Base-by-base conservation (phyloP, 2,329 filamentous ascomycete species). In the Aspergillus sp. region DNA sequence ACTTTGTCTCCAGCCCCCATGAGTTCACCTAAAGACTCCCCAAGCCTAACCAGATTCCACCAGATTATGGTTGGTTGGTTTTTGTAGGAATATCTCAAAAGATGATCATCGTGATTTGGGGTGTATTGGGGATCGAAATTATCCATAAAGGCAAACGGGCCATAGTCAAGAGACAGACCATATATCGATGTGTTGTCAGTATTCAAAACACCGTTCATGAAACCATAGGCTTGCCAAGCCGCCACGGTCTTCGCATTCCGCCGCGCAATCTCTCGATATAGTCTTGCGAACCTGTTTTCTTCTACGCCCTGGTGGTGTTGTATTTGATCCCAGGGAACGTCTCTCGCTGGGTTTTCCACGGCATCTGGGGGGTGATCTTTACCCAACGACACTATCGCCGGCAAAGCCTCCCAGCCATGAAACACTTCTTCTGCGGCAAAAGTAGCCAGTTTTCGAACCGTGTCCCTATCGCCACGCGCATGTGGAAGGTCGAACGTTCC, bases 151-250 rank as follows among this genome's bases (percentile, higher is more conserved):
- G 95, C 95, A 69, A 99, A 99, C 0, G 95, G 95, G 0, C 95
- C 95, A 72, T 93, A 99, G 76, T 99, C 95, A 63, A 99, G 89
- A 6, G 90, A 94, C 0, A 99, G 79, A 0, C 95, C 95, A 57
- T 88, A 88, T 54, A 99, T 84, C 0, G 92, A 96, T 0, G 95
- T 99, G 74, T 99, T 99, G 73, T 99, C 95, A 0, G 95, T 98
- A 77, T 99, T 99, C 59, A 99, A 81, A 4, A 99, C 95, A 50
- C 95, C 95, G 70, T 99, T 99, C 84, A 96, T 98, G 79, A 99
- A 99, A n/a, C 92, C 95, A 71, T 98, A 98, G 0, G 92, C 92
- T 79, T 99, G 96, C 94, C 95, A 98, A 66, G 89, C 85, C 11
- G 95, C 95, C 2, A 98, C 93, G 0, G 90, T 96, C 59, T 84